Evolutionary conservation across 2,329 filamentous ascomycete genomes (phyloP), one percentile per base, ranked within the genome.

Genomic region (Neonectria magnoliae): DNA sequence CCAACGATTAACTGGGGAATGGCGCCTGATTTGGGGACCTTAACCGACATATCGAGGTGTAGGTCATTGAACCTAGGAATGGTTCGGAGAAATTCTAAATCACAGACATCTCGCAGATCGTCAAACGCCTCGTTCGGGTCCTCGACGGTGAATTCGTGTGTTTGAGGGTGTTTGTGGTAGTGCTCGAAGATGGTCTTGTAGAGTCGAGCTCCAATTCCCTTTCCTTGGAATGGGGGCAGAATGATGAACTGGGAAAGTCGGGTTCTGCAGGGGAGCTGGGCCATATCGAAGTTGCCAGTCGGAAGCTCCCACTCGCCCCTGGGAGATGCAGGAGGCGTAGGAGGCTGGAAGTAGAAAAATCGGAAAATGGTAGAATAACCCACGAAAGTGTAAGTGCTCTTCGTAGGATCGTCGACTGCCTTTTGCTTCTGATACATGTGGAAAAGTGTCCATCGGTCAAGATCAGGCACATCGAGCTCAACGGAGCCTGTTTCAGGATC

Each of bases 211-310:
- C 95, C 96, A 54, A 95, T 90, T 16, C 94, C 94, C 66, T 89
- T 88, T 66, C 88, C 86, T 76, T 98, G 94, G 78, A 93, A 97
- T 6, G 93, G 91, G 2, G 94, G 94, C 11, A 99, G 84, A 67
- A 99, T 90, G 65, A 99, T 76, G 79, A 98, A 98, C 77, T 99
- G 96, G 0, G 95, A 97, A 69, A 99, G 93, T 48, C 97, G 88
- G 64, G 93, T 89, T 42, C 95, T 90, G 72, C 91, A 91, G 13
- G 93, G 91, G 2, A 94, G 85, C 53, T 90, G 81, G 5, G 87
- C 78, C 68, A 90, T 82, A 51, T 84, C 80, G 51, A 86, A 78
- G 33, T 85, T 77, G 42, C 81, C 73, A 69, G 76, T 63, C 56
- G 81, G 78, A 63, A 87, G 73, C 76, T 84, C 82, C 79, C 82